A percentile compares a stretch with the other conserved stretches of the same genome.
Conservation (phyloP, 2,329 filamentous ascomycete species). For the Aspergillus sp. region DNA sequence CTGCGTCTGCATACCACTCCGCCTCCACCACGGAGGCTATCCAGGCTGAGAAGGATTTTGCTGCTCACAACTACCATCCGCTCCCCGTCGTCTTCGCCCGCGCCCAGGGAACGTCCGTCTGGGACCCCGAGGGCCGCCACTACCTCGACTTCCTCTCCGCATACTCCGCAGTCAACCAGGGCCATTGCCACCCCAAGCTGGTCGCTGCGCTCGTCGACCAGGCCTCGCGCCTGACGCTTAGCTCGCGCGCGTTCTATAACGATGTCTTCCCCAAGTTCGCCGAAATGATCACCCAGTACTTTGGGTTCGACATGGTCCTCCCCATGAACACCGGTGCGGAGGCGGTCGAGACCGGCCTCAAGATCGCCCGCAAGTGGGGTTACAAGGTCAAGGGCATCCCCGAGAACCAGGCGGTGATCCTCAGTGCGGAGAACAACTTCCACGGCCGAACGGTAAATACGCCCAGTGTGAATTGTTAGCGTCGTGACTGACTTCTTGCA, state of each 20-base stretch:
- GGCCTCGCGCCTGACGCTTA: conserved; percentile 83
- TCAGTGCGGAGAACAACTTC: conserved; percentile 89
- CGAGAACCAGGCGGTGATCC: conserved; percentile 77
- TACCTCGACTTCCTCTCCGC: conserved; percentile 98
- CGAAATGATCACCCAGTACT: conserved; percentile 82
- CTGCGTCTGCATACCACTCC: conserved; percentile 61
- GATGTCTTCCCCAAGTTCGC: conserved; percentile 97
- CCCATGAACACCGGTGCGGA: conserved; percentile 98
- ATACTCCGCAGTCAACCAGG: conserved; percentile 97
- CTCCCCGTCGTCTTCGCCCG: conserved; percentile 89
- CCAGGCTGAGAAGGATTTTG: conserved; percentile 74
- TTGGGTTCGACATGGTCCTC: conserved; percentile 96
- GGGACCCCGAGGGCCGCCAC: conserved; percentile 93
- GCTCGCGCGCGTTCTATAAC: conserved; percentile 95
- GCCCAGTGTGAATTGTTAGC: background rate
- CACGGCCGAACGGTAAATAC: conserved; percentile 83
- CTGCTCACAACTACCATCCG: conserved; percentile 98
- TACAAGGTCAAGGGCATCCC: conserved; percentile 95
- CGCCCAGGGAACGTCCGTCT: conserved; percentile 82
- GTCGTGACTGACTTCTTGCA: conserved; percentile 32
- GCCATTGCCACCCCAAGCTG: conserved; percentile 95
- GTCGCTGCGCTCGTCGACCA: conserved; percentile 88
- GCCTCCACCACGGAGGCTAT: conserved; percentile 79
- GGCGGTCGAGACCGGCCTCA: conserved; percentile 92
- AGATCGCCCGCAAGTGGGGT: conserved; percentile 95